Conservation (phyloP, 2,329 filamentous ascomycete genomes). For the Penicillium hesseltinei region DNA sequence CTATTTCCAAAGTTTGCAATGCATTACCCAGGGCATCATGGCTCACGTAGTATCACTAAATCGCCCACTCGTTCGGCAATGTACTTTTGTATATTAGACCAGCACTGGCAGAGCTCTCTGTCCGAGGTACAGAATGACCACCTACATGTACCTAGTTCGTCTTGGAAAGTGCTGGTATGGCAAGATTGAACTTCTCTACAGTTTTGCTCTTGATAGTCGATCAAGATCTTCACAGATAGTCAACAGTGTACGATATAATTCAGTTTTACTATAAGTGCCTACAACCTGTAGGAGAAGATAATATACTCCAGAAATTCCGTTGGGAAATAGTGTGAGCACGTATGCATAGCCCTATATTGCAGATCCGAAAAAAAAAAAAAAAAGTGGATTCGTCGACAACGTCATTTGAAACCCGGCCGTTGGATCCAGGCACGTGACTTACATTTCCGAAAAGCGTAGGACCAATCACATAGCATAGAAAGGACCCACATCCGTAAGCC, state of each 20-base stretch:
- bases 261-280: background rate
- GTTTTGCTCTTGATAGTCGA: background rate
- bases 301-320: background rate
- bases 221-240: background rate
- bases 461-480: background rate
- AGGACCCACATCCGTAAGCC: background rate
- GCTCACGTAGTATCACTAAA: background rate
- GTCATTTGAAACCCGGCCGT: background rate
- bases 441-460: background rate
- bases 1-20: background rate
- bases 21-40: no score
- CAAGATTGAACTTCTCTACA: background rate
- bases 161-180: background rate
- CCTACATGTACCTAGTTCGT: background rate
- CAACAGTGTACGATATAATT: background rate
- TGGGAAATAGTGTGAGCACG: background rate
- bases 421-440: fast-evolving
- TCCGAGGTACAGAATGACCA: background rate
- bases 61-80: background rate
- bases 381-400: background rate
- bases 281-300: background rate
- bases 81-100: no score
- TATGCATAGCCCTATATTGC: background rate
- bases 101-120: background rate
- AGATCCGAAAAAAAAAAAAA: background rate